A percentile compares a stretch with the other conserved stretches of the same genome.
Conservation (phyloP, 1,284 basidiomycete genomes). For the Tylopilus sp. region DNA sequence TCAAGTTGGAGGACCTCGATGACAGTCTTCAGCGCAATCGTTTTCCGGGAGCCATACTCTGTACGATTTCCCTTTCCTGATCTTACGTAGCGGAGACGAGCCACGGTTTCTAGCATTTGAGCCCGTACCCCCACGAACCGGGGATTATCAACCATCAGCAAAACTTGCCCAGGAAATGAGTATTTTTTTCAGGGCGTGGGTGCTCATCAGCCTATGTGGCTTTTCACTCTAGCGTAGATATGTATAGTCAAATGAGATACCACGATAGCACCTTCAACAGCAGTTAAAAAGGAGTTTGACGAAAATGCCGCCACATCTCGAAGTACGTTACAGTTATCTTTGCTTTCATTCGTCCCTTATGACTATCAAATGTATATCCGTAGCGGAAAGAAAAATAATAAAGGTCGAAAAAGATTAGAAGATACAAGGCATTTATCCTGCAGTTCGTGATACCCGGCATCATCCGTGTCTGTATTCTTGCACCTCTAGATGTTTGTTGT, state of each 20-base stretch:
- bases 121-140: conserved; percentile 5
- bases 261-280: background rate
- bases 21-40: background rate
- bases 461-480: background rate
- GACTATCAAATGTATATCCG: background rate
- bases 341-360: background rate
- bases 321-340: conserved; percentile 37
- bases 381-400: conserved; percentile 22
- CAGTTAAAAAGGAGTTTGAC: conserved; percentile 24
- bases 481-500: background rate
- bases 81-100: background rate
- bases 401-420: conserved; percentile 44
- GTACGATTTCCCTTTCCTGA: background rate
- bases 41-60: background rate
- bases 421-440: background rate
- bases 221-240: background rate
- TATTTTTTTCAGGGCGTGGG: conserved; percentile 1
- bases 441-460: background rate
- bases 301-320: conserved; percentile 10
- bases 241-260: background rate
- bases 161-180: conserved; percentile 21
- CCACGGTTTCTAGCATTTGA: background rate
- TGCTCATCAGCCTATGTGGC: background rate
- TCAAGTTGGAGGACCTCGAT: conserved; percentile 27
- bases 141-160: conserved; percentile 14